Evolutionary conservation across 116 monocot species (phyloP).

Genomic region (Papilionanthe hybrid): DNA sequence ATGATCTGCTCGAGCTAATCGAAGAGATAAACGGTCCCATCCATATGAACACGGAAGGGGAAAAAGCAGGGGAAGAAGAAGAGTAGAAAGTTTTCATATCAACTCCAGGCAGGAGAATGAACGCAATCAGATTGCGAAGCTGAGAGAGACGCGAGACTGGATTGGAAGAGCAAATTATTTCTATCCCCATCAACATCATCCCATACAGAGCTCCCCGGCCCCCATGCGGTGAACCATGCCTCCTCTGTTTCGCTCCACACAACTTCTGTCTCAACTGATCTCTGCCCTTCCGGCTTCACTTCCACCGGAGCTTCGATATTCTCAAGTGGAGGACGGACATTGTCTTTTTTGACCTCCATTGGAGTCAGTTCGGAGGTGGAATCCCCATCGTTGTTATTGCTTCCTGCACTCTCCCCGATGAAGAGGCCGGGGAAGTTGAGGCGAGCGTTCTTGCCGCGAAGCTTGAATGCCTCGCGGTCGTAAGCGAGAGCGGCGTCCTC

Average conservation of each 20-base stretch:
- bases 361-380: too few species aligned
- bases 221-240: conserved; percentile 84
- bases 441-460: conserved; percentile 75
- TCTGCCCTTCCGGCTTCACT: not conserved
- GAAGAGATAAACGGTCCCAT: conserved; percentile 16
- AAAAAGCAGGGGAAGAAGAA: conserved; percentile 9
- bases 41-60: conserved; percentile 30
- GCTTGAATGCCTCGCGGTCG: conserved; percentile 78
- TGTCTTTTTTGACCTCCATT: not conserved
- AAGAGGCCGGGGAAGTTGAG: conserved; percentile 87
- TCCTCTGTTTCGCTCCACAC: conserved; percentile 69
- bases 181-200: conserved; percentile 71
- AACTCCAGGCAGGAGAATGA: not conserved
- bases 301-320: not conserved
- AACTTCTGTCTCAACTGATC: conserved; percentile 14
- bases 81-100: conserved; percentile 8
- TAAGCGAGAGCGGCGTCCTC: conserved; percentile 87
- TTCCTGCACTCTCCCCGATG: conserved; percentile 13
- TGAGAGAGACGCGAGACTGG: conserved; percentile 9
- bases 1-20: not conserved
- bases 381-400: not conserved
- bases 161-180: conserved; percentile 45
- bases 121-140: not conserved
- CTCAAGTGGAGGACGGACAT: not conserved
- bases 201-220: conserved; percentile 83